A percentile compares a stretch with the other conserved stretches of the same genome.
These are phyloP conservation scores for Pilatotrama ljubarskyi DNA, from an alignment of 768 basidiomycete genomes.

Conservation along the genomic window DNA sequence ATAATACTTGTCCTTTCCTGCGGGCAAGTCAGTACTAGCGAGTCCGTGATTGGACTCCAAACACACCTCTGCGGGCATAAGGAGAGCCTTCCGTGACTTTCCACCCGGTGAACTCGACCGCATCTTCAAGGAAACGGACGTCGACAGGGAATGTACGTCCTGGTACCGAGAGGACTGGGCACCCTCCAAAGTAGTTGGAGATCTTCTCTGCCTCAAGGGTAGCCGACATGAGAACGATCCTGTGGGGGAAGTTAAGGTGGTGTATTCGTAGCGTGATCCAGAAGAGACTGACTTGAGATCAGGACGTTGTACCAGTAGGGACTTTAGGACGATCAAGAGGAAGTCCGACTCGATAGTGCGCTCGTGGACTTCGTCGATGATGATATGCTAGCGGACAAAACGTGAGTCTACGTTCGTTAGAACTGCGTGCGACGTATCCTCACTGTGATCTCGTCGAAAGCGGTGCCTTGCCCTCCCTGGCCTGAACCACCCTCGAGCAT, in stretches of 20 bases:
- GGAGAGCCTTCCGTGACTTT: slow-evolving; percentile 76
- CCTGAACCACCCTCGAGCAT: slow-evolving; percentile 92
- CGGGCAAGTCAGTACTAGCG: not conserved
- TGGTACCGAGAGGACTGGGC: slow-evolving; percentile 83
- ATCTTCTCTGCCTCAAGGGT: slow-evolving; percentile 92
- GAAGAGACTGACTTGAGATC: slow-evolving; percentile 70
- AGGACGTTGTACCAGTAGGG: slow-evolving; percentile 69
- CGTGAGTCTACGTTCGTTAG: not conserved
- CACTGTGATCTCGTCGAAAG: slow-evolving; percentile 95
- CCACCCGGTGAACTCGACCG: slow-evolving; percentile 81
- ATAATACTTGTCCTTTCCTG: slow-evolving; percentile 66
- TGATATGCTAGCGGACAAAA: slow-evolving; percentile 71
- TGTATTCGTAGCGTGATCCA: not conserved
- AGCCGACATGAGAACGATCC: slow-evolving; percentile 95
- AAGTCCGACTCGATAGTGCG: slow-evolving; percentile 98
- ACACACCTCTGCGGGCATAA: slow-evolving; percentile 72
- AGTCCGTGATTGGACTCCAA: not conserved
- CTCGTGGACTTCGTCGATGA: slow-evolving; percentile 97
- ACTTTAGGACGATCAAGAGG: slow-evolving; percentile 89
- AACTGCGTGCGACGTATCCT: slow-evolving; percentile 22
- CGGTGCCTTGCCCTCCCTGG: slow-evolving; percentile 66
- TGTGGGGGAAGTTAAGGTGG: slow-evolving; percentile 30
- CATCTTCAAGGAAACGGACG: slow-evolving; percentile 85
- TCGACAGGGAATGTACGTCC: slow-evolving; percentile 95
- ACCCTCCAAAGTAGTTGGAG: slow-evolving; percentile 83